A percentile compares a stretch with the other conserved stretches of the same genome.
phyloP scores from a whole-genome alignment of 2,329 filamentous ascomycete species.

The Penicillium expansum region DNA sequence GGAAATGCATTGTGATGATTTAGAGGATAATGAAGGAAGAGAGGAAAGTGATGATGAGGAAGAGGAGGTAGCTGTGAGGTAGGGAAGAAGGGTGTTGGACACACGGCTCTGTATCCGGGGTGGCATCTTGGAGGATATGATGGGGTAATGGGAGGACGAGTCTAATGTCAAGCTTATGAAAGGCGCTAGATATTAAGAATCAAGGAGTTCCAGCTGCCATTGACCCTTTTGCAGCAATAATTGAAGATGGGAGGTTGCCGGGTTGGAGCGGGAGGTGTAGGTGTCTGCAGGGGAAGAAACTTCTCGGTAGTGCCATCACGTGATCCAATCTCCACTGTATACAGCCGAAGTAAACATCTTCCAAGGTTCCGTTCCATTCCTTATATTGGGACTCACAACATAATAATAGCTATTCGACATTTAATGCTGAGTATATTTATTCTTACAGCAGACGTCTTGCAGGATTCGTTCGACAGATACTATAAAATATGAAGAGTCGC shows the following conservation, averaged over 20 bases:
- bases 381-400: background rate
- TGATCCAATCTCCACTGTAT: conserved; percentile 11
- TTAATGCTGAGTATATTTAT: background rate
- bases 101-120: conserved; percentile 41
- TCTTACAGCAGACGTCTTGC: no score
- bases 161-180: background rate
- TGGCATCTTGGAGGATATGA: conserved; percentile 33
- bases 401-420: background rate
- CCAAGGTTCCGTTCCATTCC: background rate
- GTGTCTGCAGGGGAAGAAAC: conserved; percentile 30
- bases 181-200: conserved; percentile 1
- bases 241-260: conserved; percentile 16
- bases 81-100: conserved; percentile 35
- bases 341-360: background rate
- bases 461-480: no score
- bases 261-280: conserved; percentile 11
- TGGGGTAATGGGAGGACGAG: background rate
- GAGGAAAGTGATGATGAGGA: conserved; percentile 23
- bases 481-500: background rate
- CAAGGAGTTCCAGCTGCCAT: conserved; percentile 13
- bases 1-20: conserved; percentile 20
- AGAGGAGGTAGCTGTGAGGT: conserved; percentile 31
- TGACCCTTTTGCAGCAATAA: conserved; percentile 15
- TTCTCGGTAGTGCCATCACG: conserved; percentile 30
- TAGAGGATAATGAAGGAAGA: conserved; percentile 12